Evolutionary conservation across 305 asterid genomes (phyloP).

Genomic region (Solanum hybrid): DNA sequence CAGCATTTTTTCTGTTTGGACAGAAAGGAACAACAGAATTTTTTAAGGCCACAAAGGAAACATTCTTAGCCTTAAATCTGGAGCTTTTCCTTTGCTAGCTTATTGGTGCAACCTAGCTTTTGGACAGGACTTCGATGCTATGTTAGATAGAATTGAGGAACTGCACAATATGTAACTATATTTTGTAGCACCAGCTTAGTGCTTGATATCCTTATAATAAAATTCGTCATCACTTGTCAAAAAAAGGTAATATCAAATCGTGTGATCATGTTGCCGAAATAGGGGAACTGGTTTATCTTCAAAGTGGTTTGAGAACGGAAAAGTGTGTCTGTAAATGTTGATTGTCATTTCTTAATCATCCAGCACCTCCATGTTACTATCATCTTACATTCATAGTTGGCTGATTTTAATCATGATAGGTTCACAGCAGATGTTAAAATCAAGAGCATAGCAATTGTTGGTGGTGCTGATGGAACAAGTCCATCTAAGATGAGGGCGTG

Average conservation of each 20-base stretch:
- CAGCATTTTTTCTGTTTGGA: not conserved
- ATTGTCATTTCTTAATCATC: not conserved
- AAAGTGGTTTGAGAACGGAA: not conserved
- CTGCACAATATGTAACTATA: not conserved
- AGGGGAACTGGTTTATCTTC: not conserved
- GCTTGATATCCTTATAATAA: not conserved
- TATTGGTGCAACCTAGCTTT: not conserved
- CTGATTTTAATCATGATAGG: conserved; percentile 25
- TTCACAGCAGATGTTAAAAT: conserved; percentile 94
- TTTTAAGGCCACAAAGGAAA: not conserved
- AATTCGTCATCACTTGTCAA: not conserved
- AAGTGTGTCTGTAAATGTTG: not conserved
- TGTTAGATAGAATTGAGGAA: not conserved
- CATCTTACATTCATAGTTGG: not conserved
- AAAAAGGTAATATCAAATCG: not conserved
- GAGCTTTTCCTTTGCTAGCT: not conserved
- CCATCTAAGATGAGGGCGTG: conserved; percentile 97
- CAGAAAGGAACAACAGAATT: not conserved
- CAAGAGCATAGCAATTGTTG: conserved; percentile 89
- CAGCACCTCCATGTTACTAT: not conserved
- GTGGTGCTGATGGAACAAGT: conserved; percentile 94
- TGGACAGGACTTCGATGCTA: not conserved
- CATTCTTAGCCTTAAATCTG: not conserved
- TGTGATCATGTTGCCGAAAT: not conserved
- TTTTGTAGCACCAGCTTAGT: not conserved